Evolutionary conservation across 2,329 filamentous ascomycete species (phyloP), one percentile per base, ranked within the genome.

Genomic region (Chaetothyriales sp.): DNA sequence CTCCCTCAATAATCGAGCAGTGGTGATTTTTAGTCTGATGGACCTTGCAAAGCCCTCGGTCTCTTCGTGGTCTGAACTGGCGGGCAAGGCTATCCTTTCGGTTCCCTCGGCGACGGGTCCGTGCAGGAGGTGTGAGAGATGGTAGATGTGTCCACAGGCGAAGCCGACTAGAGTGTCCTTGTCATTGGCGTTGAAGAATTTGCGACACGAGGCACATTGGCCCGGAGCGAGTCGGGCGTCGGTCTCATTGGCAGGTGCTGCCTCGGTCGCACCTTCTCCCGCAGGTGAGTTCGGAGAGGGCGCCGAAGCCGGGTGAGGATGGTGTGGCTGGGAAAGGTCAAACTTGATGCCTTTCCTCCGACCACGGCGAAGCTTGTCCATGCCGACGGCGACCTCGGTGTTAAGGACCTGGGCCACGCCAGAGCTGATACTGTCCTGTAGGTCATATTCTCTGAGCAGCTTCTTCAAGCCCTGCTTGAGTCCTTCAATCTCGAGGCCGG

Each of bases 381-480:
- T 94, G 0, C 86, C 88, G 4, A 78, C 76, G 0, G 84, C 83
- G 0, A 98, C 90, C 68, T 98, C 92, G 52, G 89, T 88, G 48
- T 85, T 76, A 44, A 97, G 73, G 0, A 97, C 89, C 51, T 81
- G 80, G 0, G 92, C 89, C 2, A 94, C 92, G 1, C 92, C 92
- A 44, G 85, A 83, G 58, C 85, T 90, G 64, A 98, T 95, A 61
- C 85, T 92, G 64, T 86, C 82, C 69, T 97, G 92, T 45, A 98
- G 86, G 64, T 97, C 92, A 64, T 95, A 89, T 67, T 98, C 92
- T 61, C 90, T 84, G 65, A 98, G 85, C 73, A 98, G 89, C 52
- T 89, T 85, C 45, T 85, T 84, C 2, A 98, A 76, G 0, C 90
- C 92, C 56, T 95, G 87, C 53, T 89, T 77, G 5, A 98, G 73